Percentiles rank a stretch among this genome's conserved stretches.
phyloP scores from a whole-genome alignment of 2,329 filamentous ascomycete genomes.

The Pseudocercospora fijiensis region DNA sequence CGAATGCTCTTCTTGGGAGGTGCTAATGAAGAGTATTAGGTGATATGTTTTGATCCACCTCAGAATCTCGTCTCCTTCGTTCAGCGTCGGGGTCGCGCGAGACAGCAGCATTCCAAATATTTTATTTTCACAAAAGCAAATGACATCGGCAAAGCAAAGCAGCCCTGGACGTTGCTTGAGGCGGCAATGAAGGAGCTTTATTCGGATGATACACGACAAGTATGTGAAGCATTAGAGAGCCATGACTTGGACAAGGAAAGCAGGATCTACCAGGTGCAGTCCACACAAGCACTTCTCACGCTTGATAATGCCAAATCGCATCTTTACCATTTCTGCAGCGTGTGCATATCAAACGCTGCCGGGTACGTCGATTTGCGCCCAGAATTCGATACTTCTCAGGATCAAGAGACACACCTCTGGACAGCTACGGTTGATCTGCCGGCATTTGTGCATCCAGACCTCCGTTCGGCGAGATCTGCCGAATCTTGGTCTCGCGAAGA shows the following conservation, averaged over 20 bases:
- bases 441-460: constrained; percentile 60
- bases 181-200: constrained; percentile 69
- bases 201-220: constrained; percentile 60
- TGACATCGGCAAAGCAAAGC: constrained; percentile 37
- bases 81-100: constrained; percentile 63
- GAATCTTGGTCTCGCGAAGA: constrained; percentile 67
- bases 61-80: constrained; percentile 64
- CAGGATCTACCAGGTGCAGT: constrained; percentile 44
- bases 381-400: constrained; percentile 59
- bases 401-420: constrained; percentile 33
- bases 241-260: constrained; percentile 51
- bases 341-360: constrained; percentile 52
- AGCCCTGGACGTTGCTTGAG: constrained; percentile 67
- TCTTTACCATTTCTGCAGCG: constrained; percentile 75
- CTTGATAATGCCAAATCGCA: constrained; percentile 73
- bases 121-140: constrained; percentile 51
- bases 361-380: constrained; percentile 66
- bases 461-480: constrained; percentile 57
- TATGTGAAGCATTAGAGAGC: constrained; percentile 41
- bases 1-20: neutral
- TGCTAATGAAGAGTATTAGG: constrained; percentile 7
- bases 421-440: constrained; percentile 69
- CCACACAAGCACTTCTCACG: constrained; percentile 64
- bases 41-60: constrained; percentile 64
- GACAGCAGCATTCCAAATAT: constrained; percentile 55